Base-by-base conservation (phyloP, 2,329 filamentous ascomycete species). In the Acrodontium crateriforme region DNA sequence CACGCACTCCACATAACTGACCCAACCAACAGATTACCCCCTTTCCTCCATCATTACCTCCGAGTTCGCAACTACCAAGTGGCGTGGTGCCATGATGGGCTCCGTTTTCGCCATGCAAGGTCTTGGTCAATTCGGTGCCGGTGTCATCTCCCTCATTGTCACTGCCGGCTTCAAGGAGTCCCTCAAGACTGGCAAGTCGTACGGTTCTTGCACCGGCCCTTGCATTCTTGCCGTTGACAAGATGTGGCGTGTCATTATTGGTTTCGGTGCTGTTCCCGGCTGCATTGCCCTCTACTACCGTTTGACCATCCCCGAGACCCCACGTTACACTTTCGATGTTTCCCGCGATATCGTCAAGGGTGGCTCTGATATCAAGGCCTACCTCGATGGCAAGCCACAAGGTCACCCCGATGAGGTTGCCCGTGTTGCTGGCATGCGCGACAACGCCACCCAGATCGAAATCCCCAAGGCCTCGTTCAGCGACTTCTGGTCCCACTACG, bases 21-120 rank as follows among this genome's bases (percentile, higher is more conserved):
- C 25, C 20, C 26, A 29, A 23, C 10, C n/a, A 9, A 10, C 30
- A 36, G 81, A 89, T 47, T 89, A 87, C 48, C 81, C 82, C 5
- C 62, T 91, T 6, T 82, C 75, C 25, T 78, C 76, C 13, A 78
- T 87, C 39, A 89, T 89, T 45, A 87, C 81, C 5, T 83, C 81
- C 4, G 81, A 89, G 62, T 89, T 89, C 46, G 79, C 81, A 8
- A 85, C 78, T 3, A 87, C 80, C 29, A 83, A 78, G 55, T 85
- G 79, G 74, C 64, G 81, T 54, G 81, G 80, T 41, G 79, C 79
- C 39, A 89, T 89, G 76, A 85, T 91, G 75, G 78, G 72, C 18
- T 67, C 78, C 10, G 81, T 89, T 29, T 89, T 89, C 46, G 78
- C 80, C 41, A 87, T 85, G 78, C 81, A 91, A 53, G 80, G 81